Percentiles rank a stretch among this genome's conserved stretches.
These are phyloP conservation scores for Phylloboletellus chloephorus DNA, from an alignment of 1,284 basidiomycete genomes.

Conservation along the genomic window DNA sequence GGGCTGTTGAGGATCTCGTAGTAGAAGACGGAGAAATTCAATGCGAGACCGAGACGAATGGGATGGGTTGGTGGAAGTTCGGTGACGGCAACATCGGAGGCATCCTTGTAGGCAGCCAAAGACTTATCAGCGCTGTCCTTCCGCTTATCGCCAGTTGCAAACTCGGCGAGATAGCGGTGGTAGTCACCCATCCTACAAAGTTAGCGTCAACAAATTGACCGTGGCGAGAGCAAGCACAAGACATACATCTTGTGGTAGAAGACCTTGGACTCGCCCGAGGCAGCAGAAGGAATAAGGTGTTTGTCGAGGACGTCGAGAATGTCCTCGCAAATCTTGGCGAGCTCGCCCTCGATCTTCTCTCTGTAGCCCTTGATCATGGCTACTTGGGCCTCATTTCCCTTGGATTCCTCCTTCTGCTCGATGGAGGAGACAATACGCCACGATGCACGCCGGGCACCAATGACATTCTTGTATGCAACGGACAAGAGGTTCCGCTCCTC, in stretches of 20 bases:
- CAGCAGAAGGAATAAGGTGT: slow-evolving; percentile 98
- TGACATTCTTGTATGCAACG: slow-evolving; percentile 99
- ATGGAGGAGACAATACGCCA: slow-evolving; percentile 99
- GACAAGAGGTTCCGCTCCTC: slow-evolving; percentile 99
- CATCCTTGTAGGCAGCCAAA: slow-evolving; percentile 98
- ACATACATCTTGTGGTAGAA: slow-evolving; percentile 99
- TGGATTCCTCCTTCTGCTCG: slow-evolving; percentile 99
- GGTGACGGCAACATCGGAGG: slow-evolving; percentile 95
- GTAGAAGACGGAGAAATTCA: slow-evolving; percentile 99
- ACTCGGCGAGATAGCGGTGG: slow-evolving; percentile 99
- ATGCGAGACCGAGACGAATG: slow-evolving; percentile 96
- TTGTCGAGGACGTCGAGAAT: slow-evolving; percentile 98
- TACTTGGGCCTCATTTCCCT: slow-evolving; percentile 97
- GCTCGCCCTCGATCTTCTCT: slow-evolving; percentile 97
- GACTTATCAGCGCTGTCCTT: slow-evolving; percentile 99
- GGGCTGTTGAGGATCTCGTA: slow-evolving; percentile 99
- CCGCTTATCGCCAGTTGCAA: slow-evolving; percentile 98
- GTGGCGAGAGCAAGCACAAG: neutral
- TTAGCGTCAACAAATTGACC: slow-evolving; percentile 3
- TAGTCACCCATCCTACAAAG: slow-evolving; percentile 95
- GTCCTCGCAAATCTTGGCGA: slow-evolving; percentile 99
- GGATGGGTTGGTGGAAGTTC: slow-evolving; percentile 99
- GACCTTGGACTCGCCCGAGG: slow-evolving; percentile 97
- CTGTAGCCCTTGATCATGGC: slow-evolving; percentile 99
- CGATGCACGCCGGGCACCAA: slow-evolving; percentile 96